A percentile compares a stretch with the other conserved stretches of the same genome.
These are phyloP conservation scores for Silene conica DNA, from an alignment of 148 eudicot genomes.

Conservation along the genomic window DNA sequence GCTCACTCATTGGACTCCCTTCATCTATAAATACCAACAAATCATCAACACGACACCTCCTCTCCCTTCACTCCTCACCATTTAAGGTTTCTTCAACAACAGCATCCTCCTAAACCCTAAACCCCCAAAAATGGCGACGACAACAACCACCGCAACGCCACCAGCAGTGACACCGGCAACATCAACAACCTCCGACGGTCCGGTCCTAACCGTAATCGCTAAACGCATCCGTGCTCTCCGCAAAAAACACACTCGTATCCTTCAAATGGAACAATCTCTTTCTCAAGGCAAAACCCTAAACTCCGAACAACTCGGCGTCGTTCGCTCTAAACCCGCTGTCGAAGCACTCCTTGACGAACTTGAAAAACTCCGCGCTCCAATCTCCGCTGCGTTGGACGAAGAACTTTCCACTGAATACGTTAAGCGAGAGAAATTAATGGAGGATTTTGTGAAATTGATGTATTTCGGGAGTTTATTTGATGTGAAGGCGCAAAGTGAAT, in stretches of 20 bases:
- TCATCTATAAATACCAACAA: no score
- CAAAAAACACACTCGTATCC: constrained; percentile 68
- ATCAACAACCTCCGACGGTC: constrained; percentile 43
- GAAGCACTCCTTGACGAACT: constrained; percentile 63
- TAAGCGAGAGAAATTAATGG: constrained; percentile 13
- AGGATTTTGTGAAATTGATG: constrained; percentile 62
- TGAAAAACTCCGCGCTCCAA: constrained; percentile 65
- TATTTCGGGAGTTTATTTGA: constrained; percentile 80
- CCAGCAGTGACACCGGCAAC: constrained; percentile 23
- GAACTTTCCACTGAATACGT: constrained; percentile 33
- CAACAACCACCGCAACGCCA: background rate
- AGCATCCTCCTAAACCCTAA: background rate
- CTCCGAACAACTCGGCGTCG: constrained; percentile 66
- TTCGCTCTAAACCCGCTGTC: constrained; percentile 56
- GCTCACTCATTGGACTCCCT: no score
- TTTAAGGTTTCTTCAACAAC: no score
- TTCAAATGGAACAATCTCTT: constrained; percentile 63
- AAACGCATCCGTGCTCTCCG: constrained; percentile 77
- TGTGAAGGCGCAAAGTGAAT: constrained; percentile 54
- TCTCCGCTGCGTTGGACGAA: constrained; percentile 49
- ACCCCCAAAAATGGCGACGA: constrained; percentile 18
- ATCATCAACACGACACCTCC: background rate
- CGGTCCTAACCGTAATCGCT: constrained; percentile 60
- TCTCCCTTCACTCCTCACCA: no score
- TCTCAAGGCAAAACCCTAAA: constrained; percentile 61